Evolutionary conservation across 1,284 basidiomycete species (phyloP).

Genomic region (Peniophora sp.): DNA sequence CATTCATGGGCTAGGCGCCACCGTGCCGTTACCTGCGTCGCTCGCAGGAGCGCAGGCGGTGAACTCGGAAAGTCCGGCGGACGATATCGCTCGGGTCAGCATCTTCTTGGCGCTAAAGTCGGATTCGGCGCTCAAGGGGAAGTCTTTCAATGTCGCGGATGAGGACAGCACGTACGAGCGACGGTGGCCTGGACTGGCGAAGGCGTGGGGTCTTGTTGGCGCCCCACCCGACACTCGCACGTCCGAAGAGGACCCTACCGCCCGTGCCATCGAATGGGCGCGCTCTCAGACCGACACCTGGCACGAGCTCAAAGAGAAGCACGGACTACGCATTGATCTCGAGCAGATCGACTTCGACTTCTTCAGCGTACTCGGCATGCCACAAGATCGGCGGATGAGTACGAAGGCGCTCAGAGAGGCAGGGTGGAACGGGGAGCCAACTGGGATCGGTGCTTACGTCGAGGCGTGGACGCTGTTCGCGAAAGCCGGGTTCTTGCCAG

Average conservation of each 20-base stretch:
- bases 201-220: background rate
- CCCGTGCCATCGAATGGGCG: background rate
- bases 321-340: background rate
- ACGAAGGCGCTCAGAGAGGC: background rate
- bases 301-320: background rate
- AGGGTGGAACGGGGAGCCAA: background rate
- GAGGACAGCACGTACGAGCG: background rate
- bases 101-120: background rate
- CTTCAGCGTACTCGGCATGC: background rate
- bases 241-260: background rate
- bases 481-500: background rate
- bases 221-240: background rate
- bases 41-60: background rate
- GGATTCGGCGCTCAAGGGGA: background rate
- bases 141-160: background rate
- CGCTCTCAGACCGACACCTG: background rate
- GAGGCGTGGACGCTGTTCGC: background rate
- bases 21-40: background rate
- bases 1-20: slow-evolving; percentile 1
- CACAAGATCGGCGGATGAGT: background rate
- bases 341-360: background rate
- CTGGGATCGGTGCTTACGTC: background rate
- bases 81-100: background rate
- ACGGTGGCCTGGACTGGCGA: background rate
- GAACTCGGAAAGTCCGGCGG: slow-evolving; percentile 1